phyloP scores from a whole-genome alignment of 768 basidiomycete species.

The Pisolithus albus region DNA sequence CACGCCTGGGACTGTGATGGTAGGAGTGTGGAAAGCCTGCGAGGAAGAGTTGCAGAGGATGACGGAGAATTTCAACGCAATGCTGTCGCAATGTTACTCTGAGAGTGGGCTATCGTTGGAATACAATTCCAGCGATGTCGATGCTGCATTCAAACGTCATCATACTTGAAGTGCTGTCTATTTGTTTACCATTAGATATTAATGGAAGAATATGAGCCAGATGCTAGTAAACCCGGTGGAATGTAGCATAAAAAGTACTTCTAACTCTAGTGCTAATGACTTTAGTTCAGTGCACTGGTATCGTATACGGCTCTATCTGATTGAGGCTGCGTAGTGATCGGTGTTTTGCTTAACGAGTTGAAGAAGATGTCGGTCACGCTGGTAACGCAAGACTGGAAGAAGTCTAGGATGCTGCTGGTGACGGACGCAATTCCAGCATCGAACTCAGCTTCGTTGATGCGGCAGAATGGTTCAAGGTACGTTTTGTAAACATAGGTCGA shows the following conservation, averaged over 20 bases:
- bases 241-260: no score
- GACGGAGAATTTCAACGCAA: constrained; percentile 58
- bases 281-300: not conserved
- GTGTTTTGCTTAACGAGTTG: constrained; percentile 37
- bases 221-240: no score
- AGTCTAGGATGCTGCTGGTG: constrained; percentile 48
- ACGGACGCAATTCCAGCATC: constrained; percentile 52
- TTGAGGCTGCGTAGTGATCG: constrained; percentile 21
- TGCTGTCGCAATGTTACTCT: constrained; percentile 74
- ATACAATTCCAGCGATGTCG: constrained; percentile 67
- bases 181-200: no score
- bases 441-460: constrained; percentile 50
- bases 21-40: constrained; percentile 86
- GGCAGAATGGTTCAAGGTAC: constrained; percentile 56
- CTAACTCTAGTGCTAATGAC: no score
- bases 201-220: no score
- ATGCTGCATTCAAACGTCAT: constrained; percentile 70
- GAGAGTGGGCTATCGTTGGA: constrained; percentile 70
- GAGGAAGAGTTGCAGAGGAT: constrained; percentile 76
- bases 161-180: constrained; percentile 12
- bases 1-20: constrained; percentile 58
- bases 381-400: constrained; percentile 45
- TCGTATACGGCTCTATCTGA: constrained; percentile 16
- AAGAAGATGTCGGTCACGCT: constrained; percentile 43
- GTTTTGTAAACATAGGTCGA: constrained; percentile 58